These are phyloP conservation scores for Singerocomus inundabilis DNA, from an alignment of 1,284 basidiomycete species.

Conservation along the genomic window DNA sequence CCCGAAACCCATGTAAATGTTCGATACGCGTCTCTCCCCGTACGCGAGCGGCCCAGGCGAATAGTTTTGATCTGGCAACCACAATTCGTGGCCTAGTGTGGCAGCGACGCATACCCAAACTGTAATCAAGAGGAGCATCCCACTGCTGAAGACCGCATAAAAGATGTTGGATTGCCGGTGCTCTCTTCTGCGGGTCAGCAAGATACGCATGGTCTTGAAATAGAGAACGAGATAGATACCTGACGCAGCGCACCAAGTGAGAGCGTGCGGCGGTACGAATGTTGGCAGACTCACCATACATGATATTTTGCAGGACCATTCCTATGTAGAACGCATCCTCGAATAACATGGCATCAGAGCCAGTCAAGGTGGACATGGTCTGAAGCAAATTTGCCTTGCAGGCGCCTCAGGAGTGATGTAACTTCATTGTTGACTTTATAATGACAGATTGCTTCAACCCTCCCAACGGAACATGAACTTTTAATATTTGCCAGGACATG, in stretches of 20 bases:
- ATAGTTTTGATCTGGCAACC: conserved; percentile 5
- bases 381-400: background rate
- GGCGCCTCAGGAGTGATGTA: background rate
- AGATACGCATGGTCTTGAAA: conserved; percentile 7
- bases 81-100: conserved; percentile 2
- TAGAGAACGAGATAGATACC: conserved; percentile 16
- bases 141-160: conserved; percentile 15
- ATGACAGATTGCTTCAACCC: background rate
- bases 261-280: background rate
- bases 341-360: background rate
- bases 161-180: conserved; percentile 5
- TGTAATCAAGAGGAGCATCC: conserved; percentile 7
- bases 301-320: conserved; percentile 6
- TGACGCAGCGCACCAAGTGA: background rate
- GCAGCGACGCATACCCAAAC: background rate
- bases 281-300: conserved; percentile 3
- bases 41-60: conserved; percentile 9
- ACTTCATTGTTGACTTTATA: background rate
- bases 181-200: background rate
- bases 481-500: no score
- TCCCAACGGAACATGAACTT: no score
- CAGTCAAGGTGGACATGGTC: background rate
- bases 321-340: conserved; percentile 6
- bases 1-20: background rate
- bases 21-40: background rate